Conservation (phyloP, 306 rosid species). For the Fragaria iinumae region DNA sequence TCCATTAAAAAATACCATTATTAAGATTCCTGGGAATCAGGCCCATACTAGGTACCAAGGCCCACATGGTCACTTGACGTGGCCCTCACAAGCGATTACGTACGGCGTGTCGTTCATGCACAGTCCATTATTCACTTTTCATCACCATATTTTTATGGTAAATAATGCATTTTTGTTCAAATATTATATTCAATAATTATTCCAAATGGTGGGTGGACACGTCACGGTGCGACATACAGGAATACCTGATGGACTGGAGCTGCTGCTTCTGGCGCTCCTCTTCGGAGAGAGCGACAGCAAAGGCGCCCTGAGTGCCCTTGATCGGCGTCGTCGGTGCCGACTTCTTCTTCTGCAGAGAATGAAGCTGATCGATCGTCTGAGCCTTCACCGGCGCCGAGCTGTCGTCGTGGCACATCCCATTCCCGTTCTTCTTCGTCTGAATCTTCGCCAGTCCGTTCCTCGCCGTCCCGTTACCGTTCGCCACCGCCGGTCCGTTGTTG, state of each 20-base stretch:
- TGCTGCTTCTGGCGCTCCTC: conserved; percentile 67
- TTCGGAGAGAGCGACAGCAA: conserved; percentile 40
- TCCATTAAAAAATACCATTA: background rate
- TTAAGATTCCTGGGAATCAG: conserved; percentile 1
- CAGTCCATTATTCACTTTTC: background rate
- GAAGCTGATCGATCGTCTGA: conserved; percentile 86
- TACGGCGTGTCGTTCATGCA: background rate
- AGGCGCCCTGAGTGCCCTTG: conserved; percentile 30
- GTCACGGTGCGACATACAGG: background rate
- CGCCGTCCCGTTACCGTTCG: conserved; percentile 14
- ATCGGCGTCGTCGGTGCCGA: conserved; percentile 72
- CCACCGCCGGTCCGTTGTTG: conserved; percentile 17
- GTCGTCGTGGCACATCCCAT: conserved; percentile 69
- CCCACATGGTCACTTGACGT: background rate
- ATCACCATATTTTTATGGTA: background rate
- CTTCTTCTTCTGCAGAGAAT: conserved; percentile 68
- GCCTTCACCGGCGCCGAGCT: conserved; percentile 70
- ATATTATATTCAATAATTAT: background rate
- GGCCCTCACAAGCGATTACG: background rate
- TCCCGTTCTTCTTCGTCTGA: conserved; percentile 30
- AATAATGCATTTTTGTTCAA: background rate
- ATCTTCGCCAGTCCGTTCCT: conserved; percentile 50
- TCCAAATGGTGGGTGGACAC: background rate
- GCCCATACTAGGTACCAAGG: background rate
- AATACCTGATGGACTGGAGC: conserved; percentile 78